Evolutionary conservation across 495 filamentous ascomycete species (phyloP).

Genomic region (Neurospora hispaniola): DNA sequence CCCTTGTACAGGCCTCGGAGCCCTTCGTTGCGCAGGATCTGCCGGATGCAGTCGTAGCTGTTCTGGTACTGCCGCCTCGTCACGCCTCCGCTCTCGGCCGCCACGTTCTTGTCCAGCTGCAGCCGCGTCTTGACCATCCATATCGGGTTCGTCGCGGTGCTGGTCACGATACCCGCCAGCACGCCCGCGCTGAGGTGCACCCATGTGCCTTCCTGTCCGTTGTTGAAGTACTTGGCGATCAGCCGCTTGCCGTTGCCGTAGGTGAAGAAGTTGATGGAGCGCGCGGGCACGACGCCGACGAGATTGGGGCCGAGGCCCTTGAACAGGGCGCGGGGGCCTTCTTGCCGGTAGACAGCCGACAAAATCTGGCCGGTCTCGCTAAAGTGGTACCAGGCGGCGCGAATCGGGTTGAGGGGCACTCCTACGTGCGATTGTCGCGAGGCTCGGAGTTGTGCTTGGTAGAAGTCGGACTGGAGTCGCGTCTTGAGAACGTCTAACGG

Average conservation of each 20-base stretch:
- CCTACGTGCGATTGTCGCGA: constrained; percentile 30
- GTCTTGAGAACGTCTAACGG: constrained; percentile 89
- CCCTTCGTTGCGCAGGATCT: constrained; percentile 69
- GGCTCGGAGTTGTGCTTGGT: constrained; percentile 55
- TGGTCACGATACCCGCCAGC: constrained; percentile 65
- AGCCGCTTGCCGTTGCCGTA: constrained; percentile 83
- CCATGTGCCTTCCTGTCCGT: constrained; percentile 53
- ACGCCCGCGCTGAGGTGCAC: constrained; percentile 67
- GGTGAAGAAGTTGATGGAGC: constrained; percentile 78
- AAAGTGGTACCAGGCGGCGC: constrained; percentile 48
- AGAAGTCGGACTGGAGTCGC: constrained; percentile 81
- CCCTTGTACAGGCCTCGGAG: constrained; percentile 72
- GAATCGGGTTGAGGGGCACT: constrained; percentile 32
- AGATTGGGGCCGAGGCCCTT: constrained; percentile 83
- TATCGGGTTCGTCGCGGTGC: constrained; percentile 83
- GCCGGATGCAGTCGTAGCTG: constrained; percentile 66
- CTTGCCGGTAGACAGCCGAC: constrained; percentile 58
- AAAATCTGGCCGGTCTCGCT: constrained; percentile 76
- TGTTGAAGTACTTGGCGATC: constrained; percentile 54
- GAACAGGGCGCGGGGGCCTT: constrained; percentile 79
- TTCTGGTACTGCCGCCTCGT: constrained; percentile 62
- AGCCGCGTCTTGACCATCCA: constrained; percentile 87
- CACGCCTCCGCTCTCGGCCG: constrained; percentile 36
- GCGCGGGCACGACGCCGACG: constrained; percentile 75
- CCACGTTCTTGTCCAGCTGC: constrained; percentile 67